Conservation (phyloP, 1,284 basidiomycete species). For the Afroboletus lepidellus region DNA sequence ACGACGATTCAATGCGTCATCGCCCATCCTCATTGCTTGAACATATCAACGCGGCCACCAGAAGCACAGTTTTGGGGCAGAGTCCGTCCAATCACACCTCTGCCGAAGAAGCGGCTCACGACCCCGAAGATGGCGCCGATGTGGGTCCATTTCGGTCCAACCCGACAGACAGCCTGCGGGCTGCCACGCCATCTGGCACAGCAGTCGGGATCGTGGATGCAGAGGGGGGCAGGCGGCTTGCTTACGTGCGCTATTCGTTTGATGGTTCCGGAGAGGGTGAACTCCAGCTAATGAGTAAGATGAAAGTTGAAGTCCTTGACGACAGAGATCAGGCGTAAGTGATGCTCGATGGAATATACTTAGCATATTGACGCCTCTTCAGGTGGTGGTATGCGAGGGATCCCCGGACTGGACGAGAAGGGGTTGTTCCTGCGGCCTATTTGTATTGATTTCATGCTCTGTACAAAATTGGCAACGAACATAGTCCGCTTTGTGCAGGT, state of each 20-base stretch:
- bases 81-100: conserved; percentile 49
- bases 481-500: too few species aligned
- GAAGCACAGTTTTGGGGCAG: conserved; percentile 69
- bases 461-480: too few species aligned
- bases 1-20: conserved; percentile 69
- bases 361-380: conserved; percentile 8
- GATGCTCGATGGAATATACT: neutral
- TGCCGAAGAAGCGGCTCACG: conserved; percentile 47
- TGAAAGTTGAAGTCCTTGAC: conserved; percentile 73
- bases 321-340: conserved; percentile 77
- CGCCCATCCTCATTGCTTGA: conserved; percentile 78
- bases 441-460: conserved; percentile 54
- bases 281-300: conserved; percentile 64
- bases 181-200: conserved; percentile 76
- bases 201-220: conserved; percentile 53
- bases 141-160: conserved; percentile 62
- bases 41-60: conserved; percentile 85
- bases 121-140: conserved; percentile 29
- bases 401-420: conserved; percentile 72
- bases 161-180: conserved; percentile 68
- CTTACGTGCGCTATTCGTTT: conserved; percentile 77
- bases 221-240: conserved; percentile 67
- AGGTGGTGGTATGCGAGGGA: conserved; percentile 94
- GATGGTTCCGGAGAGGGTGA: conserved; percentile 77
- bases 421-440: conserved; percentile 87